A percentile compares a stretch with the other conserved stretches of the same genome.
Conservation (phyloP, 2,329 filamentous ascomycete genomes). For the Elsinoe necatrix region DNA sequence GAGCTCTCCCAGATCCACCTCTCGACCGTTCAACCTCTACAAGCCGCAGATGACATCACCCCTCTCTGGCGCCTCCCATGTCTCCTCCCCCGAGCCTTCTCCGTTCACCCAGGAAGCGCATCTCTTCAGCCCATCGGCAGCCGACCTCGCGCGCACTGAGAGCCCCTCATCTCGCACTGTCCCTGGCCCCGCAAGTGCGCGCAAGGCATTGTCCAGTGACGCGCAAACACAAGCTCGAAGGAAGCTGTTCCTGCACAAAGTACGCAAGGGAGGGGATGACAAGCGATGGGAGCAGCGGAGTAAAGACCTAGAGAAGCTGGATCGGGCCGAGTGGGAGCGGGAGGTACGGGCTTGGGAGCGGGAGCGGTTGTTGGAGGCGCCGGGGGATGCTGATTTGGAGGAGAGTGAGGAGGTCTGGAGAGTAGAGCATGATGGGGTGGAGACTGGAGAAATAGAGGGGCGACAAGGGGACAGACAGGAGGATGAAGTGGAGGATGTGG, state of each 20-base stretch:
- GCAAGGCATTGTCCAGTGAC: not conserved
- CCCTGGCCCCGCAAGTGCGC: not conserved
- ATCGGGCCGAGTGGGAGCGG: slow-evolving; percentile 5
- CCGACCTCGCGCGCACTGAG: not conserved
- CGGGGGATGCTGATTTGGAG: not conserved
- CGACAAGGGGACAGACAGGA: not conserved
- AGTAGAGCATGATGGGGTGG: not conserved
- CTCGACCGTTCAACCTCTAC: not conserved
- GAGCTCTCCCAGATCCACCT: not conserved
- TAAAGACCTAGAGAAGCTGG: not conserved
- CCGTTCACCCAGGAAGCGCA: not conserved
- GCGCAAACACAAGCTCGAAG: not conserved
- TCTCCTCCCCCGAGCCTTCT: not conserved
- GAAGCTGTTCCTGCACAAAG: slow-evolving; percentile 2
- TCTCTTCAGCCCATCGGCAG: not conserved
- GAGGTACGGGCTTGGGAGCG: slow-evolving; percentile 3
- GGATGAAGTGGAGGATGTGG: slow-evolving; percentile 7
- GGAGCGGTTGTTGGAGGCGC: not conserved
- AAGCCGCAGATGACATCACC: slow-evolving; percentile 6
- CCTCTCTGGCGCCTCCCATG: not conserved
- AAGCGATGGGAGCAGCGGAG: not conserved
- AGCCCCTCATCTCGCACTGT: not conserved
- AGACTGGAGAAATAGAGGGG: not conserved
- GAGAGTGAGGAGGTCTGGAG: not conserved
- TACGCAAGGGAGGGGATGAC: slow-evolving; percentile 9